These are phyloP conservation scores for Ogataea angusta DNA, from an alignment of 805 yeast species.

Conservation along the genomic window DNA sequence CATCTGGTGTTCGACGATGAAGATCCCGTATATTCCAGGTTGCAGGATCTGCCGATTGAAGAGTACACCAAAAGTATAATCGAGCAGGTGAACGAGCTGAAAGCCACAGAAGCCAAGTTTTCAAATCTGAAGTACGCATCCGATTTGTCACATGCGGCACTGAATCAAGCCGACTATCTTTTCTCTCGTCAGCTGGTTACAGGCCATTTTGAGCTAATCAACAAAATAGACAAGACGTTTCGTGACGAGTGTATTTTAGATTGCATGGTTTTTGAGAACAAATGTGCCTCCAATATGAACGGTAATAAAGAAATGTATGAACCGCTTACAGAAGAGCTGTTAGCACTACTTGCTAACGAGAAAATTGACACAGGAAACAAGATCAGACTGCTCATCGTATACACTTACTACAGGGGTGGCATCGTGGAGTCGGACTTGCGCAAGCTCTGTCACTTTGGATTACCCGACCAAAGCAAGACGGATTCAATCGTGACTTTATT, in stretches of 20 bases:
- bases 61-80: slow-evolving; percentile 25
- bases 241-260: slow-evolving; percentile 38
- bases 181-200: slow-evolving; percentile 23
- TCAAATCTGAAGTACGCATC: slow-evolving; percentile 25
- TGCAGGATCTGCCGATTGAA: slow-evolving; percentile 27
- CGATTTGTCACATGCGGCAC: slow-evolving; percentile 29
- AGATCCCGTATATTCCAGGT: slow-evolving; percentile 25
- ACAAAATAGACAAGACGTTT: slow-evolving; percentile 59
- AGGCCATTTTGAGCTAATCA: slow-evolving; percentile 37
- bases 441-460: slow-evolving; percentile 60
- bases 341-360: slow-evolving; percentile 49
- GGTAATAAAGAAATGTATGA: slow-evolving; percentile 59
- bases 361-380: slow-evolving; percentile 61
- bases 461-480: slow-evolving; percentile 25
- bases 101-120: slow-evolving; percentile 24
- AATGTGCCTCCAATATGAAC: slow-evolving; percentile 67
- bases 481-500: slow-evolving; percentile 50
- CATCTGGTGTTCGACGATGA: slow-evolving; percentile 24
- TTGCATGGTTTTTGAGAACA: slow-evolving; percentile 83
- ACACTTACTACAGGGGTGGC: slow-evolving; percentile 81
- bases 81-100: slow-evolving; percentile 22
- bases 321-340: slow-evolving; percentile 52
- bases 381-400: slow-evolving; percentile 67
- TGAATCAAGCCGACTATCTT: slow-evolving; percentile 27
- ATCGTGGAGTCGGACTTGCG: slow-evolving; percentile 67